Evolutionary conservation across 208 protist species (phyloP), one percentile per base, ranked within the genome.

Genomic region (Acanthamoeba healyi): DNA sequence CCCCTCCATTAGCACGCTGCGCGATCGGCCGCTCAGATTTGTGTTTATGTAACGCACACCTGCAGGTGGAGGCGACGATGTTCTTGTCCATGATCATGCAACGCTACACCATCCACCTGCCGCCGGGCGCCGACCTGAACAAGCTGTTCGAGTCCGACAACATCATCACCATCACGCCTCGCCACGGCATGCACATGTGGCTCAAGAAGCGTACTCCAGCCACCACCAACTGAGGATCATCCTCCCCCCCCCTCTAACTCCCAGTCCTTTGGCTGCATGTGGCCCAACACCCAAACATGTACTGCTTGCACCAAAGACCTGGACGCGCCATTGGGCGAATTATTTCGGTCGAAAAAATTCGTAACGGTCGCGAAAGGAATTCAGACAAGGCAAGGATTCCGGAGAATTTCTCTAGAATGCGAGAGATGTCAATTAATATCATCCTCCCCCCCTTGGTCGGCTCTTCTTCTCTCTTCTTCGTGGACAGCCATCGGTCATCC

Each of bases 401-500:
- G 32, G 29, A 67, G 61, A 36, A 67, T 67, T 67, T 79, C 70
- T 29, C 15, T 29, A 44, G 70, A 79, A 79, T 79, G 70, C 70
- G 7, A 67, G 29, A 19, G n/a, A 36, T 29, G 19, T 79, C 29
- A 79, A 79, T 79, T 79, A 79, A 79, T 79, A 49, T 79, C 70
- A 74, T 24, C 32, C 70, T 17, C 19, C n/a, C 29, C 2, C n/a
- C 7, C 26, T 36, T 36, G 61, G 4, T 36, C 15, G 9, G 12
- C 61, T 67, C 46, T 79, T 79, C 70, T 79, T 79, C 61, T n/a
- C n/a, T n/a, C 70, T 79, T 79, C 70, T 79, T 79, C 70, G 36
- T 38, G 70, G 70, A 49, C 38, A 49, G 70, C 70, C 70, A 79
- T 79, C 70, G 38, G 38, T 46, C 70, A 79, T 79, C 70, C 38